Base-by-base conservation (phyloP, 352 stramenopile genomes). In the Pythium phragmiticola region DNA sequence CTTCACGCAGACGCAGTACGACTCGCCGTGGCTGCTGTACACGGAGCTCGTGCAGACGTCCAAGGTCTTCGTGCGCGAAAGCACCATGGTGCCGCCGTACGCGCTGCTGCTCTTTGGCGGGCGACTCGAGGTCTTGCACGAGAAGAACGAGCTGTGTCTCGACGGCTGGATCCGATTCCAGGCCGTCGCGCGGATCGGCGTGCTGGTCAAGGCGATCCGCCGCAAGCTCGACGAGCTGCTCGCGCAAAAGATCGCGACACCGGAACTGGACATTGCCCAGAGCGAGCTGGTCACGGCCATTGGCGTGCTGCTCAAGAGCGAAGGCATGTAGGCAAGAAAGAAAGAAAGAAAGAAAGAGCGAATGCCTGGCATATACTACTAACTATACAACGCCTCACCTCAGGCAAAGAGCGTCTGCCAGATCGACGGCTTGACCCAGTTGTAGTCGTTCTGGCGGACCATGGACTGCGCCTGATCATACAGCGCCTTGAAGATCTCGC, bases 71-170 rank as follows among this genome's bases (percentile, higher is more conserved):
- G 82, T 99, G 17, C 90, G 96, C 51, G 97, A 99, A 74, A 94
- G 84, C 42, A 99, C 97, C 13, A 98, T 99, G 84, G 96, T 98
- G 63, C 94, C 94, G 49, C 81, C 96, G 9, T 99, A 99, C 72
- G 88, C 96, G 33, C 78, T 99, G 53, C 76, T 99, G 30, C 81
- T 99, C 16, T 99, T 99, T 76, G 97, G 97, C 21, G 98, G 98
- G n/a, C 72, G 72, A 6, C 69, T 98, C 33, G 87, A 94, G 8
- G 89, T 98, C 2, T 78, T 89, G 36, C 93, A 98, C 69, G 92
- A 95, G 60, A 92, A 98, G 70, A 92, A 93, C 33, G 60, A 89
- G 52, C 68, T 98, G 17, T 76, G 60, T 0, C 57, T 97, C 2
- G 91, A 98, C 58, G 60, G 89, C 3, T 99, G 96, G 89, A 91